phyloP scores from a whole-genome alignment of 352 stramenopile species.

The Pythium periplocum region DNA sequence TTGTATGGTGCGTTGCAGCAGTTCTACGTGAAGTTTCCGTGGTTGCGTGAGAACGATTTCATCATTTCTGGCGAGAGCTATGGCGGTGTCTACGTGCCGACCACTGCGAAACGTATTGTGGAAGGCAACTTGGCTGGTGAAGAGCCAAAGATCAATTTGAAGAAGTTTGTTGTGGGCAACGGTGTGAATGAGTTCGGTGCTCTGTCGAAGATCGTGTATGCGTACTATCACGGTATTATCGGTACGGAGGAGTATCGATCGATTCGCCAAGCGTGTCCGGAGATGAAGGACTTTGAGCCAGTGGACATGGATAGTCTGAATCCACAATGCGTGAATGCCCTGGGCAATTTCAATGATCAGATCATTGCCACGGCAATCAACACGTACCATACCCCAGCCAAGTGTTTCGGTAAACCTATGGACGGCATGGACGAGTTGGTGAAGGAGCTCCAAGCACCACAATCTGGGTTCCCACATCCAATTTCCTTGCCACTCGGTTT shows the following conservation, averaged over 20 bases:
- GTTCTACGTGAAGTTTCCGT: conserved; percentile 86
- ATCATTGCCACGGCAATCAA: conserved; percentile 16
- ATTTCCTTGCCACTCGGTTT: conserved; percentile 25
- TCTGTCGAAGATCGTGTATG: conserved; percentile 29
- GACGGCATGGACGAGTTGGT: conserved; percentile 14
- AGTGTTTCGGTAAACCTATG: conserved; percentile 9
- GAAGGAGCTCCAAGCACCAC: conserved; percentile 13
- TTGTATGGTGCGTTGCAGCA: conserved; percentile 74
- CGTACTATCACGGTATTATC: conserved; percentile 49
- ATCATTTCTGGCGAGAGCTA: conserved; percentile 75
- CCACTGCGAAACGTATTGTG: conserved; percentile 36
- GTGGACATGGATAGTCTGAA: background rate
- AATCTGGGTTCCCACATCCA: conserved; percentile 9
- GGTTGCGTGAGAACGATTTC: conserved; percentile 71
- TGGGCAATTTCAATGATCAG: conserved; percentile 1
- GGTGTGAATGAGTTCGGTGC: conserved; percentile 32
- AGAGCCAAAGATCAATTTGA: conserved; percentile 50
- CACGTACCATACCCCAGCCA: conserved; percentile 22
- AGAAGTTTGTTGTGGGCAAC: conserved; percentile 84
- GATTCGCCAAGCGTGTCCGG: conserved; percentile 23
- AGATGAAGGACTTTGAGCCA: conserved; percentile 15
- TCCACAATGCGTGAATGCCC: conserved; percentile 9
- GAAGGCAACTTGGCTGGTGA: conserved; percentile 27
- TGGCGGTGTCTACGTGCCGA: conserved; percentile 66
- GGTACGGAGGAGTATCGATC: conserved; percentile 30